Percentiles rank a stretch among this genome's conserved stretches.
These are phyloP conservation scores for Mollisia scopiformis DNA, from an alignment of 2,329 filamentous ascomycete species.

Conservation along the genomic window DNA sequence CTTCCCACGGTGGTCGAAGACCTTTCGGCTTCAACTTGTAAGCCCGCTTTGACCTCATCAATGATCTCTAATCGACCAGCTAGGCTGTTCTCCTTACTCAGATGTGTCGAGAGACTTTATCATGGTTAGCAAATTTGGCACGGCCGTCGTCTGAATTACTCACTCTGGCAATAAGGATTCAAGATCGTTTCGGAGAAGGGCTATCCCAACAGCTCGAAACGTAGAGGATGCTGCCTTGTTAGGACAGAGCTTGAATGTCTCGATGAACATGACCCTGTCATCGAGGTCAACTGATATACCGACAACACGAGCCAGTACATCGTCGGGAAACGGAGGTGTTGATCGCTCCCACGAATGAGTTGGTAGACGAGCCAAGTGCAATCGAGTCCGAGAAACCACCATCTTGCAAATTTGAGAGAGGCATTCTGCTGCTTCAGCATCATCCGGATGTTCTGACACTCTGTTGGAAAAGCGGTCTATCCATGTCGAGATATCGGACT, in stretches of 20 bases:
- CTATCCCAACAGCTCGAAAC: slow-evolving; percentile 6
- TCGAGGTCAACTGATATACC: slow-evolving; percentile 7
- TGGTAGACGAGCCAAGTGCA: not conserved
- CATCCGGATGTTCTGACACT: not conserved
- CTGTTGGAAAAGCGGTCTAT: slow-evolving; percentile 4
- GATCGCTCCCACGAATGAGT: not conserved
- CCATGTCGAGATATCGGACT: slow-evolving; percentile 5
- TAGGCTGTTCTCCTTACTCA: not conserved
- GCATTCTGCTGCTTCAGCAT: not conserved
- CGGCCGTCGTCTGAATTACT: not conserved
- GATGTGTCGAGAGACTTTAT: not conserved
- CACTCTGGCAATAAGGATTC: slow-evolving; percentile 8
- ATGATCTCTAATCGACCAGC: slow-evolving; percentile 9
- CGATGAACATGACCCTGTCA: slow-evolving; percentile 1
- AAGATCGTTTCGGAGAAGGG: slow-evolving; percentile 5
- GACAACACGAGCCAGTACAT: not conserved
- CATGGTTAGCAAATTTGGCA: not conserved
- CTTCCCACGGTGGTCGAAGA: not conserved
- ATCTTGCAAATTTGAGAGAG: slow-evolving; percentile 10
- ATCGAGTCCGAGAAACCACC: not conserved
- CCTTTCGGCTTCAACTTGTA: not conserved
- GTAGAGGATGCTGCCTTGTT: not conserved
- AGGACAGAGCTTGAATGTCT: slow-evolving; percentile 2
- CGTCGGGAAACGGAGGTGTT: not conserved
- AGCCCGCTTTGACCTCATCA: slow-evolving; percentile 1